Conservation (phyloP, 1,284 basidiomycete species). For the Leccinum fallax region DNA sequence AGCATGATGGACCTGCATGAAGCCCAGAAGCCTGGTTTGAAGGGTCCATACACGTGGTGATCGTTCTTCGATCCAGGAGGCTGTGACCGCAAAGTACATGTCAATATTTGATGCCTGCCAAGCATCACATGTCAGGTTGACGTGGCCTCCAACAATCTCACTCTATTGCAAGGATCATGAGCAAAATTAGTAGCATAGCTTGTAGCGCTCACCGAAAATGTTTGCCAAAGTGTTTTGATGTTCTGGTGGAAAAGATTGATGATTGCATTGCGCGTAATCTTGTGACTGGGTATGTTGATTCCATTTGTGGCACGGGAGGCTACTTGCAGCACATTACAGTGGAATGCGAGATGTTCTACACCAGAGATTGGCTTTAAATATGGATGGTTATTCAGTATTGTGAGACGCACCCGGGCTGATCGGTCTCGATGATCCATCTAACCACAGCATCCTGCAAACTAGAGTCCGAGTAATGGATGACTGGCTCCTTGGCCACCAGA, state of each 20-base stretch:
- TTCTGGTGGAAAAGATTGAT: not conserved
- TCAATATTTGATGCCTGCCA: constrained; percentile 7
- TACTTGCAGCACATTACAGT: not conserved
- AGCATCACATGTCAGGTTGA: constrained; percentile 11
- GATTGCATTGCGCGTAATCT: not conserved
- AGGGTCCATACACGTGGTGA: not conserved
- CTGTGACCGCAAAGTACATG: constrained; percentile 6
- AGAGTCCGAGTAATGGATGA: not conserved
- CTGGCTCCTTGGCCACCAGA: not conserved
- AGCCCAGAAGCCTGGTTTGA: not conserved
- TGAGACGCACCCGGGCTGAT: not conserved
- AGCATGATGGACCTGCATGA: constrained; percentile 5
- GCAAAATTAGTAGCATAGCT: not conserved
- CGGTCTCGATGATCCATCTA: not conserved
- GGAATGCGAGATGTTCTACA: not conserved
- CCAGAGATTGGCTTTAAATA: not conserved
- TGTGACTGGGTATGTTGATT: not conserved
- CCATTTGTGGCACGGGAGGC: not conserved
- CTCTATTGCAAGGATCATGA: not conserved
- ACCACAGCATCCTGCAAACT: not conserved
- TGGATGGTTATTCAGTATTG: not conserved
- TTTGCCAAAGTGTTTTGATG: not conserved
- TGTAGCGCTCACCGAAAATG: not conserved
- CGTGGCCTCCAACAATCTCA: not conserved
- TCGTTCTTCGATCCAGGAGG: constrained; percentile 6